Base-by-base conservation (phyloP, 2,329 filamentous ascomycete genomes). In the Coniella vitis region DNA sequence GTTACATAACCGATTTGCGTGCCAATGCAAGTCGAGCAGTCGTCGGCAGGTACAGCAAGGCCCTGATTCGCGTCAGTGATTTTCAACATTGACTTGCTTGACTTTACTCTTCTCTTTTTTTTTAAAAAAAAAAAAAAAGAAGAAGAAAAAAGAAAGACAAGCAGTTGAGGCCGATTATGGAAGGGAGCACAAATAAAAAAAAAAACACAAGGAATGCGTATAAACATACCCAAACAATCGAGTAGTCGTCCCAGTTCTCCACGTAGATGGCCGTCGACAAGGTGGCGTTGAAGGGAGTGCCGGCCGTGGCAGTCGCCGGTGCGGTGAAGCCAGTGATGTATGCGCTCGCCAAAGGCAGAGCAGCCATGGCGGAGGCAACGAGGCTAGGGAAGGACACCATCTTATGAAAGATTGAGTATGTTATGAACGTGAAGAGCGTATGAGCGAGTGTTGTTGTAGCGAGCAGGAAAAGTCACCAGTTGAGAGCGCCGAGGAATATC, bases 171-270 rank as follows among this genome's bases (percentile, higher is more conserved):
- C 37, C n/a, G n/a, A n/a, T n/a, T n/a, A n/a, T n/a, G n/a, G n/a
- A n/a, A n/a, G n/a, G 37, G 8, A 7, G 19, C 13, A 20, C 12
- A 20, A 38, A 22, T 12, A 7, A 38, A 22, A 14, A 7, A n/a
- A n/a, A n/a, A n/a, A n/a, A n/a, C n/a, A n/a, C n/a, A n/a, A n/a
- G n/a, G n/a, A n/a, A n/a, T n/a, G n/a, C n/a, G n/a, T 22, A 16
- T 12, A 19, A 7, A 3, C 22, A 4, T 41, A 41, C 63, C 60
- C 60, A 66, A 35, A 61, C 46, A 49, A 66, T 60, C 40, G 58
- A 51, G 53, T 58, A 65, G 56, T 66, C 63, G 46, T 60, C 55
- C 56, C 55, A 64, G 59, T 66, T 66, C 58, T 65, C 61, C 36
- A 61, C 51, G 59, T 64, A 65, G 54, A 58, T 60, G 17, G 58